Evolutionary conservation across 2,329 filamentous ascomycete species (phyloP), one percentile per base, ranked within the genome.

Genomic region (Fusarium dlaminii): DNA sequence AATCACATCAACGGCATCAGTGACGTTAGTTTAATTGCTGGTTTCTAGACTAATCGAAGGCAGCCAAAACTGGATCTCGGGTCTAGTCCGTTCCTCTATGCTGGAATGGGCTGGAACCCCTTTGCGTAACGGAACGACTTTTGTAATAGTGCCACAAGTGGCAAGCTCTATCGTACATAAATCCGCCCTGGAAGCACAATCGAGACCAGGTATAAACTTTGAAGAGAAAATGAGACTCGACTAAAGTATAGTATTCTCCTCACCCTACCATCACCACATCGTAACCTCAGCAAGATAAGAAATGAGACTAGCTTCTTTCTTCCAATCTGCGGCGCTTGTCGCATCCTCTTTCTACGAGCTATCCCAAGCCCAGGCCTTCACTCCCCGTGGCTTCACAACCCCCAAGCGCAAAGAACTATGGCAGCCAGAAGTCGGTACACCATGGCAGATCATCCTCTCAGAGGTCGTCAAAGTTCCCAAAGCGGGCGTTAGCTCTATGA

Each of bases 371-470:
- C 8, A 49, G 0, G 24, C 22, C 1, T 18, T 32, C 7, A 10
- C 7, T 1, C 34, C 30, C 3, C 63, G 55, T 14, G 46, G 46
- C 1, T 14, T 10, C 22, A 14, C 17, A 3, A 37, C 27, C 0
- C 24, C 24, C 3, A 68, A 68, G 3, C 66, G 52, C 14, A 55
- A 70, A 32, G 32, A 24, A 0, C 9, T 42, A 8, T 91, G 89
- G 89, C 82, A 84, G 59, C 90, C 90, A 2, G 74, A 78, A 1
- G 84, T 86, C 20, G 86, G 84, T 13, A 81, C 83, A 3, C 85
- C 85, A 10, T 92, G 90, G 89, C 90, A 92, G 73, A 92, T 92
- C 52, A 83, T 90, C 32, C 85, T 92, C 4, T 80, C 75, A 34
- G 78, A 82, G 40, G 80, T 80, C 43, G 78, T 88, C 40, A 80